Conservation (phyloP, 345 rosid genomes). For the Reutealis trisperma region DNA sequence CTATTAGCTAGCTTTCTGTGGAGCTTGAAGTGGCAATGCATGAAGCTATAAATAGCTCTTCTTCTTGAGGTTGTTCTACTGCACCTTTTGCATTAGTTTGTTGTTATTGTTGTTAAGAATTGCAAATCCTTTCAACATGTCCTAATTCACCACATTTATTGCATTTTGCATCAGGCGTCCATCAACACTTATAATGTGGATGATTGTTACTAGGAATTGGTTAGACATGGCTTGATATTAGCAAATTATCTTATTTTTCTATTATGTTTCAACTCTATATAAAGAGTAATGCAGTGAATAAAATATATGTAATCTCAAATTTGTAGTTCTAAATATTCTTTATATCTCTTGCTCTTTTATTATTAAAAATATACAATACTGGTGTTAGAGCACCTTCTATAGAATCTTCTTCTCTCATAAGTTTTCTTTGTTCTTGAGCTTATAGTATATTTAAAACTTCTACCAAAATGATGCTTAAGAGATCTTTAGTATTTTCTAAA, state of each 20-base stretch:
- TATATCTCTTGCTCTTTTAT: no score
- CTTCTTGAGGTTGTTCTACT: background rate
- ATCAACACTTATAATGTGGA: background rate
- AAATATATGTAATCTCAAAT: no score
- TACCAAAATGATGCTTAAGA: background rate
- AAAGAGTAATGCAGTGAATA: no score
- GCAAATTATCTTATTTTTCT: no score
- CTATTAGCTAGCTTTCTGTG: background rate
- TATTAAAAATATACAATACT: no score
- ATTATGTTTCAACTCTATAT: no score
- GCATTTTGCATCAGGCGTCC: no score
- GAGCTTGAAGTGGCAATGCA: background rate
- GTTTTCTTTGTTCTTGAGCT: background rate
- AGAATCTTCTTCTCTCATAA: background rate
- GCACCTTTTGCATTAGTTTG: background rate
- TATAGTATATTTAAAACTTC: background rate
- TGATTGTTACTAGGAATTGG: no score
- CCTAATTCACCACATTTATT: no score
- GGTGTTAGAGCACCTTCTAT: background rate
- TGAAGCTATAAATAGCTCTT: background rate
- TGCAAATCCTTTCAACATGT: background rate
- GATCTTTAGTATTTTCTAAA: background rate
- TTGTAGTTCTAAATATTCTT: no score
- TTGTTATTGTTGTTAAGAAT: background rate
- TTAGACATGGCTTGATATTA: no score